phyloP scores from a whole-genome alignment of 495 filamentous ascomycete genomes.

The Patellaria atrata region DNA sequence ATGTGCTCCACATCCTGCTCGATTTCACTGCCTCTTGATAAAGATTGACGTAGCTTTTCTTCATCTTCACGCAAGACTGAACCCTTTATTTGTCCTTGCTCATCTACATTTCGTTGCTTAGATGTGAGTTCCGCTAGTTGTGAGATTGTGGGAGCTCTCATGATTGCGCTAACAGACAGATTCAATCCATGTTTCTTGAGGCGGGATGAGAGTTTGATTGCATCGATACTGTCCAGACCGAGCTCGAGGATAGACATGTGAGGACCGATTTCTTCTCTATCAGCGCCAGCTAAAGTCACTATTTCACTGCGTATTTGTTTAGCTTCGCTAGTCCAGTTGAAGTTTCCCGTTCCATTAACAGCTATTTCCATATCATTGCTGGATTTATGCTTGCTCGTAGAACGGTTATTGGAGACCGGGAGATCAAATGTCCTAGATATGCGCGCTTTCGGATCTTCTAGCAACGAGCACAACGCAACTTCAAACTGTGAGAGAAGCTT shows the following conservation, averaged over 20 bases:
- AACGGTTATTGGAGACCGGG: background rate
- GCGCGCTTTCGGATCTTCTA: constrained; percentile 6
- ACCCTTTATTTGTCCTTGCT: constrained; percentile 6
- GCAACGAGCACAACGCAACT: constrained; percentile 17
- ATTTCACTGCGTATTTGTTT: constrained; percentile 41
- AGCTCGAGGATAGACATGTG: constrained; percentile 46
- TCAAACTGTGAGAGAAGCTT: constrained; percentile 32
- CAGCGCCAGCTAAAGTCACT: constrained; percentile 40
- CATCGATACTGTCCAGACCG: constrained; percentile 55
- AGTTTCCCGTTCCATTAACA: constrained; percentile 12
- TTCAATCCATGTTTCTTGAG: constrained; percentile 44
- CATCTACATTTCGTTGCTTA: background rate
- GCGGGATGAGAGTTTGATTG: constrained; percentile 51
- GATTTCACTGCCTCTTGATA: constrained; percentile 12
- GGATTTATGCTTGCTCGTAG: background rate
- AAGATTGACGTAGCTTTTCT: constrained; percentile 18
- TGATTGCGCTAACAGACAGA: constrained; percentile 50
- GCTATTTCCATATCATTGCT: background rate
- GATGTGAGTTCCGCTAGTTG: constrained; percentile 30
- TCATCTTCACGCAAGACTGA: constrained; percentile 14
- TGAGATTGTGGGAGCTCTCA: constrained; percentile 51
- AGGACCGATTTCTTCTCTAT: constrained; percentile 33
- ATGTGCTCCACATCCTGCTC: constrained; percentile 37
- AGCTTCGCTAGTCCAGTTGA: constrained; percentile 41
- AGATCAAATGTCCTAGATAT: constrained; percentile 7